Percentiles rank a stretch among this genome's conserved stretches.
phyloP scores from a whole-genome alignment of 73 alveolate species.

The Stentor roeselii region DNA sequence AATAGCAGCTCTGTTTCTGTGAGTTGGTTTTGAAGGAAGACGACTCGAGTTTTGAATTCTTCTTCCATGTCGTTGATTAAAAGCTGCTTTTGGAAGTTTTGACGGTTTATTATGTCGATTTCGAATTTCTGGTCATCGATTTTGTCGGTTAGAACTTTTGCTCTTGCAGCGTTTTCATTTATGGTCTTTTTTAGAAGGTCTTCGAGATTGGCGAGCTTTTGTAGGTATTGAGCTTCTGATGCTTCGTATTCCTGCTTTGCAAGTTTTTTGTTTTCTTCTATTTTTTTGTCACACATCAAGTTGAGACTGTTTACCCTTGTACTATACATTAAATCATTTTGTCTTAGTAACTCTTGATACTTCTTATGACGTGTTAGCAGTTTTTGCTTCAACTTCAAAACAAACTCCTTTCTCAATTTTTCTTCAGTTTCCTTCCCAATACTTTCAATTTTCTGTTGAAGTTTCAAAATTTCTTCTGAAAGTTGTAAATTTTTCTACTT shows the following conservation, averaged over 20 bases:
- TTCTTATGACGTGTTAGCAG: too few relatives aligned
- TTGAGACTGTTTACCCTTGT: too few relatives aligned
- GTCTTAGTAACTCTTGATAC: neutral
- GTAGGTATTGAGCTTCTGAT: neutral
- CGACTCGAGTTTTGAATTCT: neutral
- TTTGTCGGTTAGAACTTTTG: neutral
- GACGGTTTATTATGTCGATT: neutral
- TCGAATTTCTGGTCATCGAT: neutral
- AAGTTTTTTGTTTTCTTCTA: neutral
- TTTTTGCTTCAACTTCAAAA: neutral
- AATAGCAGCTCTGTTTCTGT: neutral
- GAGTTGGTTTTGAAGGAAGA: neutral
- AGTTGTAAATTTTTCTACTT: neutral
- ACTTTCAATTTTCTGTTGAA: too few relatives aligned
- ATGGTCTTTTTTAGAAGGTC: neutral
- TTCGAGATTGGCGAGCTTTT: neutral
- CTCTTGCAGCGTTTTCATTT: neutral
- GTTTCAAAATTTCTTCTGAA: neutral
- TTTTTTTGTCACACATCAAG: neutral
- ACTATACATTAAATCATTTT: neutral
- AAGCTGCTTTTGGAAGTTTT: neutral
- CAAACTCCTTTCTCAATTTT: neutral
- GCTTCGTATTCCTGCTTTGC: neutral
- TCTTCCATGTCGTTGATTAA: neutral
- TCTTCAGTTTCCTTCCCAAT: neutral